Conservation (phyloP, 2,329 filamentous ascomycete species). For the Colletotrichum truncatum region DNA sequence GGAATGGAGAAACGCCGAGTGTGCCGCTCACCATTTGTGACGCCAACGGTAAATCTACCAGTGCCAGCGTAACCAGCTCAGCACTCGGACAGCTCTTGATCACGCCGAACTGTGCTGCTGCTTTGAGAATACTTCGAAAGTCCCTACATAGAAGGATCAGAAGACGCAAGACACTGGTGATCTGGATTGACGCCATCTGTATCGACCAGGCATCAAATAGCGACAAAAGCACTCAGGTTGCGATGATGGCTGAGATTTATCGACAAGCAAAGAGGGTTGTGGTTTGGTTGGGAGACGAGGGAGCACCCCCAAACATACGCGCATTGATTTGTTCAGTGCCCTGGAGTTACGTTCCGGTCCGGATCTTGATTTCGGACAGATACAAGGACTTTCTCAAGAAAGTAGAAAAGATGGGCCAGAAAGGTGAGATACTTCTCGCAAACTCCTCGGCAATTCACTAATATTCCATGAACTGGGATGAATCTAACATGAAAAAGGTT, state of each 20-base stretch:
- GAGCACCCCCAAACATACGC: accelerated
- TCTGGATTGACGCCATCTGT: neutral
- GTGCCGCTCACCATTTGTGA: neutral
- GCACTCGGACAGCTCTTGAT: accelerated
- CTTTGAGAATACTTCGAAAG: neutral
- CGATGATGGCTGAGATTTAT: neutral
- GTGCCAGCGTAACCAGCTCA: no score
- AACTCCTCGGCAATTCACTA: no score
- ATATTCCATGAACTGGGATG: no score
- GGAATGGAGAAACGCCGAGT: neutral
- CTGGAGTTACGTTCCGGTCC: no score
- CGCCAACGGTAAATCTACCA: no score
- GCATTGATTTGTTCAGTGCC: accelerated
- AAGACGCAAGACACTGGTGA: neutral
- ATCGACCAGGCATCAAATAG: neutral
- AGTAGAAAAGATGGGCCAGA: no score
- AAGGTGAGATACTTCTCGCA: no score
- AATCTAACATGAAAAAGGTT: no score
- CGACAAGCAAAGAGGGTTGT: accelerated
- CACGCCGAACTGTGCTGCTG: neutral
- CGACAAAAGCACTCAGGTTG: neutral
- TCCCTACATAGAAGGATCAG: neutral
- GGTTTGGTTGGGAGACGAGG: neutral
- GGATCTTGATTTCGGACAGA: no score
- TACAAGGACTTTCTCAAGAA: no score